Evolutionary conservation across 139 green algal genomes (phyloP).

Genomic region (Chlamydomonas eustigma): DNA sequence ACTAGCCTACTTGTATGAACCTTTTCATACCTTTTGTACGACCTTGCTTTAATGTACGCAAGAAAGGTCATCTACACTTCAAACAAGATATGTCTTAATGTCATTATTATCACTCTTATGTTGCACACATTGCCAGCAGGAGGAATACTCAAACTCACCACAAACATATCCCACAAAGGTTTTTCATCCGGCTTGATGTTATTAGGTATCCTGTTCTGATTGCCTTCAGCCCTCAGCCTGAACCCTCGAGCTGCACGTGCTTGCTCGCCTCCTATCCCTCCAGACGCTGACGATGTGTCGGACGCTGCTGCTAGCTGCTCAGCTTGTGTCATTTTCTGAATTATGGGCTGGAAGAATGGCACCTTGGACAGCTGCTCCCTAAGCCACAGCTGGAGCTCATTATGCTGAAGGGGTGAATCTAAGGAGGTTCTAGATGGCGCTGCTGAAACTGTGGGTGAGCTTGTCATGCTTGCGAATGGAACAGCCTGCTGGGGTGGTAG

Average conservation of each 20-base stretch:
- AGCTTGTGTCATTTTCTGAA: not conserved
- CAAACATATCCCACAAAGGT: not conserved
- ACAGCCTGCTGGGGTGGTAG: too few relatives aligned
- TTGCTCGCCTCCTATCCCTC: not conserved
- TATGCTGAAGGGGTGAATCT: not conserved
- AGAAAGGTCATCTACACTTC: too few relatives aligned
- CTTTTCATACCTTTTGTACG: too few relatives aligned
- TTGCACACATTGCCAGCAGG: too few relatives aligned
- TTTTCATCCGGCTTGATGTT: not conserved
- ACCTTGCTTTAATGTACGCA: too few relatives aligned
- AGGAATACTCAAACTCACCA: too few relatives aligned
- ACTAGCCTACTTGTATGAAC: too few relatives aligned
- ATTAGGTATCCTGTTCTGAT: not conserved
- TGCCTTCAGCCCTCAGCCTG: not conserved
- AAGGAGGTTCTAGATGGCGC: too few relatives aligned
- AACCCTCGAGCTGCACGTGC: not conserved
- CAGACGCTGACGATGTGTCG: not conserved
- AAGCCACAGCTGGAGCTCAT: not conserved
- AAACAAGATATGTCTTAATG: too few relatives aligned
- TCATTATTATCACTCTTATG: too few relatives aligned
- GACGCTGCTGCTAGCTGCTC: not conserved
- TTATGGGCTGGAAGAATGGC: not conserved
- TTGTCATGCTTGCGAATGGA: too few relatives aligned
- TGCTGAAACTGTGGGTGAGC: too few relatives aligned
- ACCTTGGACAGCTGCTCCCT: not conserved